Base-by-base conservation (phyloP, 2,329 filamentous ascomycete species). In the Penicillium sp. region DNA sequence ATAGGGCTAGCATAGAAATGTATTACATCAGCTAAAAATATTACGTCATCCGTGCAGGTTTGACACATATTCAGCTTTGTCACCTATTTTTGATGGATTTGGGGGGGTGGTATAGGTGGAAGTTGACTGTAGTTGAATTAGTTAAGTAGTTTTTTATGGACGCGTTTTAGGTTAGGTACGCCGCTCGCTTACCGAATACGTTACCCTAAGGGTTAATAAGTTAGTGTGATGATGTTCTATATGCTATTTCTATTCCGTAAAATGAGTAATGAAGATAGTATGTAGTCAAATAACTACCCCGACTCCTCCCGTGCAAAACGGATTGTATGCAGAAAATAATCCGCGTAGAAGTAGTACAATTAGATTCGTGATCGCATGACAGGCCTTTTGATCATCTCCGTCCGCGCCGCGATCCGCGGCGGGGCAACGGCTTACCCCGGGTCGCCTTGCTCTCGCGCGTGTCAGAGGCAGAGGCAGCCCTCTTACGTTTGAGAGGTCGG, bases 401-500 rank as follows among this genome's bases (percentile, higher is more conserved):
- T 13, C 57, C 53, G 24, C 48, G 52, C 23, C 75, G 71, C 29
- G 71, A 72, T 12, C 77, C 78, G 57, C 80, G 78, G 55, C 79
- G 68, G 6, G 74, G 75, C 42, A 76, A 62, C 5, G 73, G 70
- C 59, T 78, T 80, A 8, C 75, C 76, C 51, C 75, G 74, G 23
- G 73, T 68, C 10, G 65, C 60, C 55, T 72, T 75, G 33, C 67
- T 49, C 50, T 69, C 69, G 48, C 67, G 69, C 18, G 63, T 56
- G n/a, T 70, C 66, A 42, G 73, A 70, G 27, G 66, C 66, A 42
- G 73, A 70, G 25, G 66, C 70, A 41, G 63, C 70, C 47, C 71
- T 71, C 59, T 76, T 79, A 43, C 78, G 76, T 51, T 74, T 75
- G 55, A 75, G 71, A 47, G 73, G 72, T 37, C 77, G 76, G 27